phyloP scores from a whole-genome alignment of 305 asterid species.

The Plantago lanceolata region DNA sequence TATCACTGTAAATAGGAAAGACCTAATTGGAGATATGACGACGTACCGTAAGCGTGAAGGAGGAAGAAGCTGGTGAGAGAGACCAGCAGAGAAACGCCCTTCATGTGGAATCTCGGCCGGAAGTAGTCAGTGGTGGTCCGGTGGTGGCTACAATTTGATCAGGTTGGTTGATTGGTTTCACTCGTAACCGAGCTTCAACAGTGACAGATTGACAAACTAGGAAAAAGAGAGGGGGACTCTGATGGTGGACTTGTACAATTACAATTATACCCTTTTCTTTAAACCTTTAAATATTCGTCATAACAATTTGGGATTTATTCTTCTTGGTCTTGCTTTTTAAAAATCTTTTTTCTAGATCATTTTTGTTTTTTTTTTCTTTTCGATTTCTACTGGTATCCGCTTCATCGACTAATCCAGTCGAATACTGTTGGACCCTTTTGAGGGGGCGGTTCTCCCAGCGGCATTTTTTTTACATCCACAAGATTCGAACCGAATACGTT shows the following conservation, averaged over 20 bases:
- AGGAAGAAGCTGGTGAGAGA: slow-evolving; percentile 25
- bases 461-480: too few relatives aligned
- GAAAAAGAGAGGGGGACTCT: neutral
- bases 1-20: neutral
- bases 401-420: too few relatives aligned
- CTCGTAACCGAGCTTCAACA: neutral
- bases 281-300: too few relatives aligned
- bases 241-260: neutral
- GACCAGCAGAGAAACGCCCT: slow-evolving; percentile 27
- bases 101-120: slow-evolving; percentile 27
- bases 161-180: neutral
- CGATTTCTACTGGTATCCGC: too few relatives aligned
- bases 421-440: too few relatives aligned
- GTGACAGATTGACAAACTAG: neutral
- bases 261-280: neutral
- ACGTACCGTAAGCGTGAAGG: slow-evolving; percentile 37
- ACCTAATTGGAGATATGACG: neutral
- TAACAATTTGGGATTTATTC: too few relatives aligned
- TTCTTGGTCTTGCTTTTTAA: too few relatives aligned
- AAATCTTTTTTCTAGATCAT: too few relatives aligned
- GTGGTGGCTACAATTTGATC: neutral
- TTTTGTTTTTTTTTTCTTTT: too few relatives aligned
- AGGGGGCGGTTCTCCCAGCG: too few relatives aligned
- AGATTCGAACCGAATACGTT: too few relatives aligned
- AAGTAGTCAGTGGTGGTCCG: neutral